A percentile compares a stretch with the other conserved stretches of the same genome.
phyloP scores from a whole-genome alignment of 179 eudicot genomes.

The Camellia oleifera region DNA sequence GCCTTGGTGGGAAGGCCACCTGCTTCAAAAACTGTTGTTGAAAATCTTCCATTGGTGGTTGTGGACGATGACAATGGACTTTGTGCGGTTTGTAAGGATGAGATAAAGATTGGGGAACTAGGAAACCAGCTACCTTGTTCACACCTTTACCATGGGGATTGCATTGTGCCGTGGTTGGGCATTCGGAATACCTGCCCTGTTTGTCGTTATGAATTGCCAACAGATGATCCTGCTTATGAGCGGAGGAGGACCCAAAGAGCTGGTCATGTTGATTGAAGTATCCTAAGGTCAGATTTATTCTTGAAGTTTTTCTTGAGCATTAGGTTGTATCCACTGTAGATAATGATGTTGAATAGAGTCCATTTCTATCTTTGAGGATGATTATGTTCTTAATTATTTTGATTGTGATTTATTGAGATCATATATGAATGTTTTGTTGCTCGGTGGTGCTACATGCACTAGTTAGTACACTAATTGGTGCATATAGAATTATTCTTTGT shows the following conservation, averaged over 20 bases:
- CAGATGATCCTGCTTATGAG: constrained; percentile 70
- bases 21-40: constrained; percentile 48
- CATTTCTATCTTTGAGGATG: neutral
- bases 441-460: neutral
- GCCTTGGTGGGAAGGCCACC: constrained; percentile 42
- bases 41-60: constrained; percentile 37
- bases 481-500: too few species aligned
- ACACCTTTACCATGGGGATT: constrained; percentile 63
- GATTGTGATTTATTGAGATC: neutral
- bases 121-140: constrained; percentile 62
- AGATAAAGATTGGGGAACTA: constrained; percentile 40
- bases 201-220: constrained; percentile 70
- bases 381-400: constrained; percentile 12
- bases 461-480: too few species aligned
- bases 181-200: constrained; percentile 77
- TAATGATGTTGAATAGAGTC: neutral
- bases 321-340: constrained; percentile 7
- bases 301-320: neutral
- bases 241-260: constrained; percentile 36
- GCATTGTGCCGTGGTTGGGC: constrained; percentile 65
- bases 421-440: neutral
- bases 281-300: neutral
- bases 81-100: constrained; percentile 82
- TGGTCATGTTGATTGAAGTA: constrained; percentile 1
- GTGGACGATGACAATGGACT: constrained; percentile 29